These are phyloP conservation scores for Tephrocybe sp. DNA, from an alignment of 768 basidiomycete species.

Conservation along the genomic window DNA sequence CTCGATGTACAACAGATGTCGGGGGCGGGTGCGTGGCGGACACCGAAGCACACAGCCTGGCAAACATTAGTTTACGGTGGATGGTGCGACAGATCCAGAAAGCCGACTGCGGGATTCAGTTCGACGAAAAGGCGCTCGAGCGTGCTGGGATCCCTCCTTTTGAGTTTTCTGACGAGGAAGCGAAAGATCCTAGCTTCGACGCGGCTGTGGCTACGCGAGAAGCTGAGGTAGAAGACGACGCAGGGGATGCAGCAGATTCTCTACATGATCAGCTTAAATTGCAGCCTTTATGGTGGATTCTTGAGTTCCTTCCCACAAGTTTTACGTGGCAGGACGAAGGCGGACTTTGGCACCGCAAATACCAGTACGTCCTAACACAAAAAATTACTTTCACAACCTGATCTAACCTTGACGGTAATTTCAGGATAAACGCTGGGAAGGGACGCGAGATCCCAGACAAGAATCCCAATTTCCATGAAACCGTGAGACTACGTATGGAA, in stretches of 20 bases:
- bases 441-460: conserved; percentile 47
- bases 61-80: conserved; percentile 70
- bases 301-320: conserved; percentile 60
- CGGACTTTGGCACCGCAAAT: conserved; percentile 21
- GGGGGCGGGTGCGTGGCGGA: conserved; percentile 63
- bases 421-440: conserved; percentile 53
- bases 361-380: neutral
- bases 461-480: conserved; percentile 58
- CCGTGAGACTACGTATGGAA: conserved; percentile 58
- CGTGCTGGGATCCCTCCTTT: conserved; percentile 19
- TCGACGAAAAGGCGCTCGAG: conserved; percentile 47
- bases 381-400: neutral
- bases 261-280: conserved; percentile 49
- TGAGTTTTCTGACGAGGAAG: neutral
- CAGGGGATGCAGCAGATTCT: conserved; percentile 44
- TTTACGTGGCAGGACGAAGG: conserved; percentile 55
- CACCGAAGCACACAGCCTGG: conserved; percentile 38
- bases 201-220: conserved; percentile 11
- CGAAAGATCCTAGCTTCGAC: conserved; percentile 30
- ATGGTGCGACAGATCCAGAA: conserved; percentile 68
- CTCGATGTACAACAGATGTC: conserved; percentile 43
- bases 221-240: conserved; percentile 7
- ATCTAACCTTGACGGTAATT: neutral
- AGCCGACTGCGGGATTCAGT: conserved; percentile 58
- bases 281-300: conserved; percentile 58